These are phyloP conservation scores for Ogataea minuta DNA, from an alignment of 805 yeast species.

Conservation along the genomic window DNA sequence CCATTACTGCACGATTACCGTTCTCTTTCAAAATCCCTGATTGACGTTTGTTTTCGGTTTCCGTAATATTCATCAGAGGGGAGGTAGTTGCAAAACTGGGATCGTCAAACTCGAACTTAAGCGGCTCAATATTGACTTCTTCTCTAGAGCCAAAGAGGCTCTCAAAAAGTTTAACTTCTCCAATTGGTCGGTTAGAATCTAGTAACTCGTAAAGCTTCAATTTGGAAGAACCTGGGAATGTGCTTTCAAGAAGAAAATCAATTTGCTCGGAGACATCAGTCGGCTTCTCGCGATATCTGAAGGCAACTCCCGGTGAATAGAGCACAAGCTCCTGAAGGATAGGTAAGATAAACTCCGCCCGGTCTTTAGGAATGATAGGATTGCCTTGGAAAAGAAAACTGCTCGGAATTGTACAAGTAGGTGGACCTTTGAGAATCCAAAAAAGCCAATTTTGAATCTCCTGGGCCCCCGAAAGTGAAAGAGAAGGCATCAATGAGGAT, in stretches of 20 bases:
- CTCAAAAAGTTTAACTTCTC: constrained; percentile 23
- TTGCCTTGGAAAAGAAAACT: constrained; percentile 40
- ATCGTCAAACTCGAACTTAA: constrained; percentile 34
- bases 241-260: constrained; percentile 21
- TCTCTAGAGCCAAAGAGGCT: constrained; percentile 23
- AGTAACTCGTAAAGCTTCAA: constrained; percentile 26
- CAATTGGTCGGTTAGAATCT: constrained; percentile 16
- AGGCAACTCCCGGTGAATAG: constrained; percentile 23
- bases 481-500: constrained; percentile 7
- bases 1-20: constrained; percentile 14
- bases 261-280: constrained; percentile 19
- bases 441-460: constrained; percentile 62
- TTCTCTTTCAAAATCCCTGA: constrained; percentile 2
- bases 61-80: constrained; percentile 28
- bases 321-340: constrained; percentile 31
- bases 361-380: constrained; percentile 28
- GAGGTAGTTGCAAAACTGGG: constrained; percentile 38
- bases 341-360: constrained; percentile 29
- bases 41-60: constrained; percentile 14
- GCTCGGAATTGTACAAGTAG: constrained; percentile 61
- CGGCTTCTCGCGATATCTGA: constrained; percentile 24
- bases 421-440: constrained; percentile 61
- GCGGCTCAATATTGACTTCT: constrained; percentile 1
- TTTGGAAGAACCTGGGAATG: constrained; percentile 30
- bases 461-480: constrained; percentile 17